A percentile compares a stretch with the other conserved stretches of the same genome.
phyloP scores from a whole-genome alignment of 176 grass and related monocot species.

The Cenchrus fungigraminus region DNA sequence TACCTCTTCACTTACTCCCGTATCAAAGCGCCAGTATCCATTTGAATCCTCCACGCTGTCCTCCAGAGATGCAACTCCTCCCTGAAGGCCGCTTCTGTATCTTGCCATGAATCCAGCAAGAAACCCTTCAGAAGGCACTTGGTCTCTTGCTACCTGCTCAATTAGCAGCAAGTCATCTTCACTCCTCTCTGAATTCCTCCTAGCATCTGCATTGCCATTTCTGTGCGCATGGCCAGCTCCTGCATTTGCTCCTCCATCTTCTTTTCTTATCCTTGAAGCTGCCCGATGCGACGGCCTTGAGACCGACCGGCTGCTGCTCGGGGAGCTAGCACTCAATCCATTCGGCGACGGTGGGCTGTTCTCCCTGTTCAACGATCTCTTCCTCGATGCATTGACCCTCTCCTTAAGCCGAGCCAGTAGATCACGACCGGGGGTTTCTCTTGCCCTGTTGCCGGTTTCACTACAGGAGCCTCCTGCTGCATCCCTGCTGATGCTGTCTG shows the following conservation, averaged over 20 bases:
- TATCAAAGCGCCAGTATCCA: constrained; percentile 61
- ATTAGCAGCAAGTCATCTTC: constrained; percentile 26
- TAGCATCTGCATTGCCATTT: constrained; percentile 3
- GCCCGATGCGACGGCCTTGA: constrained; percentile 39
- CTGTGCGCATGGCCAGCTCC: constrained; percentile 10
- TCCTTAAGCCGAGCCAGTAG: constrained; percentile 45
- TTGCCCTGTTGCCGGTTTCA: constrained; percentile 29
- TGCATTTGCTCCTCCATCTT: not conserved
- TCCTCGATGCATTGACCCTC: constrained; percentile 56
- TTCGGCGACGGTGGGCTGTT: constrained; percentile 37
- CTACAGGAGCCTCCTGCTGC: not conserved
- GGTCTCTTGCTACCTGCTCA: constrained; percentile 45
- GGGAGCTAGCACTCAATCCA: constrained; percentile 32
- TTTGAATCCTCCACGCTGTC: constrained; percentile 52
- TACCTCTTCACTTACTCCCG: constrained; percentile 66
- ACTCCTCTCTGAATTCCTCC: constrained; percentile 33
- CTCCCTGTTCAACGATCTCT: constrained; percentile 48
- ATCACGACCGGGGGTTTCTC: constrained; percentile 46
- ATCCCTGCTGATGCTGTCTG: constrained; percentile 26
- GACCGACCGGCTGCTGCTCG: constrained; percentile 10
- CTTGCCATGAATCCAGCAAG: constrained; percentile 48
- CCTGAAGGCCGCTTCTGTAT: constrained; percentile 47
- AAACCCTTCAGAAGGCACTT: constrained; percentile 36
- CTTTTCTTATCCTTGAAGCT: constrained; percentile 46
- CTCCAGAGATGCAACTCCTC: constrained; percentile 34